Evolutionary conservation across 129 eudicot species (phyloP).

Genomic region (Pulicaria dysenterica): DNA sequence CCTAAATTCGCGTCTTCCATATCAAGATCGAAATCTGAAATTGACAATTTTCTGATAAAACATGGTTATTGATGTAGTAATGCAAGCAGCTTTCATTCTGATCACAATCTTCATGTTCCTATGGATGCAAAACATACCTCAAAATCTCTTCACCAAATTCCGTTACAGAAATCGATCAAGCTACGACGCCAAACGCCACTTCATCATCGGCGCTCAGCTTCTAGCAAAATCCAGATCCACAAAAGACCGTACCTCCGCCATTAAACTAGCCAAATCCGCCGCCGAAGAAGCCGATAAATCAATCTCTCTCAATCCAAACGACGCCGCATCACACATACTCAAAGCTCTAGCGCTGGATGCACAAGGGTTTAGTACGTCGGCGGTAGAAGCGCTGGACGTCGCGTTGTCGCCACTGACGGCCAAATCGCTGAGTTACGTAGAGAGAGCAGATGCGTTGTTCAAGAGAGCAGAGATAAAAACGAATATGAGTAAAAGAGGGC

Average conservation of each 20-base stretch:
- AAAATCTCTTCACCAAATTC: slow-evolving; percentile 50
- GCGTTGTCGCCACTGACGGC: slow-evolving; percentile 58
- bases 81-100: slow-evolving; percentile 46
- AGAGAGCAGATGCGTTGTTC: slow-evolving; percentile 59
- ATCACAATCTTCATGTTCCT: slow-evolving; percentile 48
- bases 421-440: slow-evolving; percentile 42
- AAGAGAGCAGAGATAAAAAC: slow-evolving; percentile 58
- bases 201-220: slow-evolving; percentile 78
- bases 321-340: slow-evolving; percentile 59
- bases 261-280: slow-evolving; percentile 60
- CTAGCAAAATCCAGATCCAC: slow-evolving; percentile 48
- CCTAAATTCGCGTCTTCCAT: slow-evolving; percentile 4
- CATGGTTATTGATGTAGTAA: slow-evolving; percentile 52
- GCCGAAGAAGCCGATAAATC: slow-evolving; percentile 48
- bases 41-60: neutral
- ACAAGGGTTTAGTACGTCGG: slow-evolving; percentile 60
- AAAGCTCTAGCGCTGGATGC: slow-evolving; percentile 63
- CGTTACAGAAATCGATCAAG: slow-evolving; percentile 37
- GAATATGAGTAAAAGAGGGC: slow-evolving; percentile 40
- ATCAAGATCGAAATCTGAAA: neutral
- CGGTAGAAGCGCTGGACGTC: slow-evolving; percentile 54
- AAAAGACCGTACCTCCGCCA: slow-evolving; percentile 36
- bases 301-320: slow-evolving; percentile 45
- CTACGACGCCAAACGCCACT: slow-evolving; percentile 69
- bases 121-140: slow-evolving; percentile 59